Conservation (phyloP, 306 rosid species). For the Pyrus bretschneideri region DNA sequence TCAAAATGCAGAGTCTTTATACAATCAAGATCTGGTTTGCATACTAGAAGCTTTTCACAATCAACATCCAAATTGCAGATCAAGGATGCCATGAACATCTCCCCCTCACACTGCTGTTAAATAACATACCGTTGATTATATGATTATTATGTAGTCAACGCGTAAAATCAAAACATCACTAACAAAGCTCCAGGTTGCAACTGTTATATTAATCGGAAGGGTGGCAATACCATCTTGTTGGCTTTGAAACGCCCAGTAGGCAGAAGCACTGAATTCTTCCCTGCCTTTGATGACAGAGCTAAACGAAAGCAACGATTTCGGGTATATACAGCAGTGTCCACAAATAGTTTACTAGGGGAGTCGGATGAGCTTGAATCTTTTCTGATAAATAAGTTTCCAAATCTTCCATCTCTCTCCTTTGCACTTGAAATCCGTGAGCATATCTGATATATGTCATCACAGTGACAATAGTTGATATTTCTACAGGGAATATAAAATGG, state of each 20-base stretch:
- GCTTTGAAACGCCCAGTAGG: conserved; percentile 60
- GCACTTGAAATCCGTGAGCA: conserved; percentile 61
- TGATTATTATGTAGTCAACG: neutral
- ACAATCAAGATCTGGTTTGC: conserved; percentile 70
- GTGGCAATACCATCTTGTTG: conserved; percentile 48
- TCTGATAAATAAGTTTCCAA: conserved; percentile 49
- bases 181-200: neutral
- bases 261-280: conserved; percentile 73
- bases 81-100: conserved; percentile 82
- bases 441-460: conserved; percentile 50
- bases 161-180: neutral
- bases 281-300: conserved; percentile 86
- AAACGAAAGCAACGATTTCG: conserved; percentile 92
- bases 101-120: conserved; percentile 56
- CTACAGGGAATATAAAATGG: conserved; percentile 18
- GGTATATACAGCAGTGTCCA: conserved; percentile 85
- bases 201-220: neutral
- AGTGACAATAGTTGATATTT: conserved; percentile 26
- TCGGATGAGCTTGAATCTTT: conserved; percentile 57
- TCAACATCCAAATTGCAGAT: conserved; percentile 80
- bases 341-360: conserved; percentile 58
- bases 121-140: neutral
- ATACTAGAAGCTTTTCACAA: conserved; percentile 62
- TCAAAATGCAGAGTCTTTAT: conserved; percentile 75
- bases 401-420: conserved; percentile 37